phyloP scores from a whole-genome alignment of 108 stramenopile genomes.

The Fragilaria radians region DNA sequence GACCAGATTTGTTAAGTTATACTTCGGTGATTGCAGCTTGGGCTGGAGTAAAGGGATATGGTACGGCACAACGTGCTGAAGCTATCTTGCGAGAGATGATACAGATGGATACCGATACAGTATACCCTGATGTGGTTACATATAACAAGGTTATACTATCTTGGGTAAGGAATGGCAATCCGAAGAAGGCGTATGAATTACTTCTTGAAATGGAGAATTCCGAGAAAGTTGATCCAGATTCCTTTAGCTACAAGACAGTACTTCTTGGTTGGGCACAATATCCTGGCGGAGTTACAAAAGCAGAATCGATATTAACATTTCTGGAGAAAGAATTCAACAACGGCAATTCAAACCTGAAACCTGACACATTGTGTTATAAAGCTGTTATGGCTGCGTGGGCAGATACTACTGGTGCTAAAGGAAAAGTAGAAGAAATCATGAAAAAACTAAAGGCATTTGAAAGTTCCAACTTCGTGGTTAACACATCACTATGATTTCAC shows the following conservation, averaged over 20 bases:
- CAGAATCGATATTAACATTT: background rate
- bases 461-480: background rate
- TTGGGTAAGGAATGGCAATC: constrained; percentile 20
- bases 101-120: constrained; percentile 15
- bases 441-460: background rate
- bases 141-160: constrained; percentile 34
- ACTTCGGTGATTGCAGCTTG: constrained; percentile 54
- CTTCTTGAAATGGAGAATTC: constrained; percentile 1
- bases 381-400: background rate
- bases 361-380: background rate
- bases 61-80: constrained; percentile 24
- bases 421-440: background rate
- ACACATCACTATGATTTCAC: background rate
- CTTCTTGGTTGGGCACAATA: constrained; percentile 21
- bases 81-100: constrained; percentile 29
- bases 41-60: constrained; percentile 25
- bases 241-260: constrained; percentile 6
- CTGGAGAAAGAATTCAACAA: background rate
- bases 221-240: background rate
- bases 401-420: background rate
- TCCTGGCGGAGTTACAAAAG: background rate
- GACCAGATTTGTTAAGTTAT: constrained; percentile 67
- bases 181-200: background rate
- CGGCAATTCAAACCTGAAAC: background rate
- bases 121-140: constrained; percentile 27